A percentile compares a stretch with the other conserved stretches of the same genome.
phyloP scores from a whole-genome alignment of 768 basidiomycete genomes.

The Multifurca ochricompacta region DNA sequence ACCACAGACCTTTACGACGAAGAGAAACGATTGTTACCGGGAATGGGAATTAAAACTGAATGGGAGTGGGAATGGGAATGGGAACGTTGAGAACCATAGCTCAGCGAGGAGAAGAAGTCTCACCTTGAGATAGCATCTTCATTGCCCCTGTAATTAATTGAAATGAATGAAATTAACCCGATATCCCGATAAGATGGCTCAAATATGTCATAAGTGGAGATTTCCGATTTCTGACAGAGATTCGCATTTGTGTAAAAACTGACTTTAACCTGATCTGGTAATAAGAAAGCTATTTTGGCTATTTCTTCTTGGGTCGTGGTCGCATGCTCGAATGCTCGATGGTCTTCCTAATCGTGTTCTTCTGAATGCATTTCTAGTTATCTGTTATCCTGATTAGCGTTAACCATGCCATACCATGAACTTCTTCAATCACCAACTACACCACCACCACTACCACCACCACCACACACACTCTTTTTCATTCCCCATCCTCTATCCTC shows the following conservation, averaged over 20 bases:
- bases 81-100: slow-evolving; percentile 5
- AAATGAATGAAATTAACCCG: no score
- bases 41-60: no score
- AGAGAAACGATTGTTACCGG: slow-evolving; percentile 43
- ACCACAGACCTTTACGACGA: slow-evolving; percentile 32
- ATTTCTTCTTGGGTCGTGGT: background rate
- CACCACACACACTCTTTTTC: slow-evolving; percentile 10
- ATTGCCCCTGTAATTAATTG: no score
- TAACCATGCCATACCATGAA: no score
- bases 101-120: slow-evolving; percentile 17
- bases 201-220: slow-evolving; percentile 11
- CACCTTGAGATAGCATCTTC: no score
- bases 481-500: no score
- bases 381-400: no score
- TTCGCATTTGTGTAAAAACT: slow-evolving; percentile 12
- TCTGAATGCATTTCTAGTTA: slow-evolving; percentile 9
- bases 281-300: background rate
- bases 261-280: slow-evolving; percentile 17
- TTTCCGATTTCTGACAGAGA: slow-evolving; percentile 19
- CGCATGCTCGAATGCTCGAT: slow-evolving; percentile 5
- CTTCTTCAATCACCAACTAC: no score
- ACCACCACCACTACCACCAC: no score
- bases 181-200: background rate
- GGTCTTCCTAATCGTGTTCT: background rate
- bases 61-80: no score